These are phyloP conservation scores for Rhodotorula diobovata DNA, from an alignment of 768 basidiomycete species.

Conservation along the genomic window DNA sequence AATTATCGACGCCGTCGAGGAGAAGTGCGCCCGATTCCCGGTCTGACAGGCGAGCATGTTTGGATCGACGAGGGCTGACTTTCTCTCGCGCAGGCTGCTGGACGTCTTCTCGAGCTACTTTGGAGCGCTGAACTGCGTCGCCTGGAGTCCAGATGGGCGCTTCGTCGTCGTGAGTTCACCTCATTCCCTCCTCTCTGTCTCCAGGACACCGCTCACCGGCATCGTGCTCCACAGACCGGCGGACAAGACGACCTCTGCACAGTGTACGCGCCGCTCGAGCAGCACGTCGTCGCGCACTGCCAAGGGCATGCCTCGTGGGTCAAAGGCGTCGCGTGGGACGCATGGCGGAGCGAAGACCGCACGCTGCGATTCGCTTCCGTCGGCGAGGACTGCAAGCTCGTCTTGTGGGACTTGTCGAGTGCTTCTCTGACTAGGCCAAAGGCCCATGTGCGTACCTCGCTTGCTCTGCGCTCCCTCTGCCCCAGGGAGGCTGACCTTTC, in stretches of 20 bases:
- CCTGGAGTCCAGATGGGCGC: conserved; percentile 93
- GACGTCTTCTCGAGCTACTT: conserved; percentile 95
- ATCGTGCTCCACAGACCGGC: conserved; percentile 61
- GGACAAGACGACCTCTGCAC: conserved; percentile 96
- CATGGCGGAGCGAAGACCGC: conserved; percentile 62
- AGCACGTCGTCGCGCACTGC: conserved; percentile 87
- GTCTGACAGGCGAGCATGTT: not conserved
- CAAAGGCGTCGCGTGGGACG: conserved; percentile 81
- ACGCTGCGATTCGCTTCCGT: conserved; percentile 94
- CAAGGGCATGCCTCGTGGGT: conserved; percentile 97
- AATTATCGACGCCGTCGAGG: conserved; percentile 79
- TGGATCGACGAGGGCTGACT: not conserved
- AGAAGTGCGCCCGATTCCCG: conserved; percentile 59
- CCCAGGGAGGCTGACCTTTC: no score
- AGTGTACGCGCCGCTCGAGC: conserved; percentile 90
- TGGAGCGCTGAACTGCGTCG: conserved; percentile 78
- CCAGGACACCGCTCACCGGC: not conserved
- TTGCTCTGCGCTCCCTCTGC: not conserved
- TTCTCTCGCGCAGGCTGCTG: conserved; percentile 59
- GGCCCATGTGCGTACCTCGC: conserved; percentile 4
- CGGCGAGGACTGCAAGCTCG: conserved; percentile 92
- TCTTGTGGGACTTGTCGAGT: conserved; percentile 59
- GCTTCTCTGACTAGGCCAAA: conserved; percentile 38
- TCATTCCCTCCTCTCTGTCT: not conserved
- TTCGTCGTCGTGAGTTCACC: conserved; percentile 68